Evolutionary conservation across 805 yeast genomes (phyloP).

Genomic region (Candida coquimbonensis): DNA sequence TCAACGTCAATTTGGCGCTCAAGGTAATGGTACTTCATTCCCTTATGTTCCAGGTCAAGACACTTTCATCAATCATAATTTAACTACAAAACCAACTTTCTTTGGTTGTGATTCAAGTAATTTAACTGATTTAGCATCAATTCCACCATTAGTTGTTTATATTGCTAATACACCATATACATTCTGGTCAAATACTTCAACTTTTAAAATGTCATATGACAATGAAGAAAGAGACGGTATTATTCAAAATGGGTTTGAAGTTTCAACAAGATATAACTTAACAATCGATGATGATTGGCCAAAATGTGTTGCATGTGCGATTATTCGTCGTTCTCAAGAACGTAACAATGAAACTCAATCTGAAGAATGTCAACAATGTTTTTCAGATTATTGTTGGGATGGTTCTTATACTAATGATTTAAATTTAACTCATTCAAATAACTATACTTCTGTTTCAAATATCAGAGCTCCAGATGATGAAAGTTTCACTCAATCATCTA

Average conservation of each 20-base stretch:
- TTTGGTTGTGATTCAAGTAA: constrained; percentile 75
- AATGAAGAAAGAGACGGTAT: constrained; percentile 50
- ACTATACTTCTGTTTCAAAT: constrained; percentile 2
- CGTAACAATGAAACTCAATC: constrained; percentile 49
- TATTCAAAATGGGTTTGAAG: constrained; percentile 70
- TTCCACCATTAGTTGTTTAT: constrained; percentile 74
- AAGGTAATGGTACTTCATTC: constrained; percentile 53
- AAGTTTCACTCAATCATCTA: background rate
- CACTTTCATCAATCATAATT: constrained; percentile 51
- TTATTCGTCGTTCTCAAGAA: constrained; percentile 72
- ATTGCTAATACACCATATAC: constrained; percentile 67
- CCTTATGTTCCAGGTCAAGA: constrained; percentile 73
- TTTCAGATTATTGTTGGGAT: constrained; percentile 70
- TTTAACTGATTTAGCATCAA: constrained; percentile 44
- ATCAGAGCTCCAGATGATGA: background rate
- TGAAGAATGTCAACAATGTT: constrained; percentile 67
- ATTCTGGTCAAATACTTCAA: constrained; percentile 63
- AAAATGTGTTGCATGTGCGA: constrained; percentile 77
- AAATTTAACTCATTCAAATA: background rate
- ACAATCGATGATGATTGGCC: constrained; percentile 65
- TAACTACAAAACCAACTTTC: constrained; percentile 67
- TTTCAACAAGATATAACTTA: constrained; percentile 55
- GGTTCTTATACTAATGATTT: constrained; percentile 29
- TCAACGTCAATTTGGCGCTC: constrained; percentile 46
- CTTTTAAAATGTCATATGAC: constrained; percentile 57